Conservation (phyloP, 352 stramenopile genomes). For the Pythium plurisporium region DNA sequence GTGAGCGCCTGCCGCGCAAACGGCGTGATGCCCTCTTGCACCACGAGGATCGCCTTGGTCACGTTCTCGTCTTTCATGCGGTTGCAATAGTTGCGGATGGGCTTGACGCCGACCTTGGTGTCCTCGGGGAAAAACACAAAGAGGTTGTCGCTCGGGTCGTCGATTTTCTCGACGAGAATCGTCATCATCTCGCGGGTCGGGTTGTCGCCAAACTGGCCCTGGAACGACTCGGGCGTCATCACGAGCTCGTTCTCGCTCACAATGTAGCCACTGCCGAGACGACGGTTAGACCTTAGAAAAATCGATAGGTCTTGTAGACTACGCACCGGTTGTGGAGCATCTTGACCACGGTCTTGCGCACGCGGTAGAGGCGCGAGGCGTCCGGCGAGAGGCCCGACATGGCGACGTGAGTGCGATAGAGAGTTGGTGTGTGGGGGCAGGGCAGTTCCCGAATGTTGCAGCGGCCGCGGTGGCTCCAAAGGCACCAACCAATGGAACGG, state of each 20-base stretch:
- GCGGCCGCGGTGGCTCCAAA: background rate
- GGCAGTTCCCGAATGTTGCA: background rate
- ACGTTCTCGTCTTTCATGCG: slow-evolving; percentile 97
- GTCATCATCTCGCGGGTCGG: slow-evolving; percentile 95
- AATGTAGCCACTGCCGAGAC: slow-evolving; percentile 93
- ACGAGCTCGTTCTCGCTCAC: slow-evolving; percentile 95
- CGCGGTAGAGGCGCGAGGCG: slow-evolving; percentile 88
- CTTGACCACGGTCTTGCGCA: slow-evolving; percentile 95
- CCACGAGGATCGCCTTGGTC: slow-evolving; percentile 97
- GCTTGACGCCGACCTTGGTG: slow-evolving; percentile 98
- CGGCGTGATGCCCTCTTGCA: slow-evolving; percentile 94
- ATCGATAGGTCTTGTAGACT: no score
- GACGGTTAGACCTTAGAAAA: no score
- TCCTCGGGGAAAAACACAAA: slow-evolving; percentile 99
- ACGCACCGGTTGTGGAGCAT: slow-evolving; percentile 90
- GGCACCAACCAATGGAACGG: slow-evolving; percentile 22
- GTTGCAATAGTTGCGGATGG: slow-evolving; percentile 94
- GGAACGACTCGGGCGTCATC: slow-evolving; percentile 93
- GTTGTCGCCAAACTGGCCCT: slow-evolving; percentile 89
- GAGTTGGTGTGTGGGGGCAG: no score
- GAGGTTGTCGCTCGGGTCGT: slow-evolving; percentile 92
- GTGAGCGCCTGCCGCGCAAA: slow-evolving; percentile 97
- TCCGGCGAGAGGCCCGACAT: slow-evolving; percentile 82
- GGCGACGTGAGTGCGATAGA: no score
- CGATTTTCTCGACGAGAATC: slow-evolving; percentile 92